Percentiles rank a stretch among this genome's conserved stretches.
Evolutionary conservation across 192 early-diverging fungal species (phyloP).

Genomic region (Kappamyces sp.): DNA sequence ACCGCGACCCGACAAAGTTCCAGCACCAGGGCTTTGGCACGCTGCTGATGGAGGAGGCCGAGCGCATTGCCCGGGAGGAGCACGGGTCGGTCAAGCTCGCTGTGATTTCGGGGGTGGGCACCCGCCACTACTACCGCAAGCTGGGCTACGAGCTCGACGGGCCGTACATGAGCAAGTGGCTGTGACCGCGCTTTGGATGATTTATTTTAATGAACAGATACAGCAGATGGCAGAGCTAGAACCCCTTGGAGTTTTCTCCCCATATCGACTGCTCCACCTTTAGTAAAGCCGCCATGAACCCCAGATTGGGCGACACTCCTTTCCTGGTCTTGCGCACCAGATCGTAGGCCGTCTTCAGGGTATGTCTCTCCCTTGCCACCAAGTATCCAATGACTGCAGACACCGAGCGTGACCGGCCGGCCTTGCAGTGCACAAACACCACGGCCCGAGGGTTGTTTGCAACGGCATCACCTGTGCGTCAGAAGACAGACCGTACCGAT

Average conservation of each 20-base stretch:
- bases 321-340: slow-evolving; percentile 57
- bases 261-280: slow-evolving; percentile 58
- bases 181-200: slow-evolving; percentile 18
- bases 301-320: slow-evolving; percentile 72
- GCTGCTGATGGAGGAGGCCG: slow-evolving; percentile 98
- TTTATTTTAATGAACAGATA: not conserved
- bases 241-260: slow-evolving; percentile 28
- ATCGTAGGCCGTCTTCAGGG: slow-evolving; percentile 58
- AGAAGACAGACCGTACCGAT: slow-evolving; percentile 47
- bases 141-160: slow-evolving; percentile 93
- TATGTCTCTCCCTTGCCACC: slow-evolving; percentile 53
- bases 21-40: slow-evolving; percentile 99
- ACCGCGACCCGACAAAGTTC: slow-evolving; percentile 95
- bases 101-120: slow-evolving; percentile 95
- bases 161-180: slow-evolving; percentile 89
- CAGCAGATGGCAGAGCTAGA: not conserved
- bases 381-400: slow-evolving; percentile 66
- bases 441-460: slow-evolving; percentile 26
- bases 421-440: slow-evolving; percentile 73
- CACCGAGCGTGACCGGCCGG: slow-evolving; percentile 65
- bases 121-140: slow-evolving; percentile 95
- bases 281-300: slow-evolving; percentile 65
- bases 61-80: slow-evolving; percentile 95
- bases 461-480: slow-evolving; percentile 27
- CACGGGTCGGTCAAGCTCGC: slow-evolving; percentile 91